phyloP scores from a whole-genome alignment of 148 eudicot species.

The Simmondsia chinensis region DNA sequence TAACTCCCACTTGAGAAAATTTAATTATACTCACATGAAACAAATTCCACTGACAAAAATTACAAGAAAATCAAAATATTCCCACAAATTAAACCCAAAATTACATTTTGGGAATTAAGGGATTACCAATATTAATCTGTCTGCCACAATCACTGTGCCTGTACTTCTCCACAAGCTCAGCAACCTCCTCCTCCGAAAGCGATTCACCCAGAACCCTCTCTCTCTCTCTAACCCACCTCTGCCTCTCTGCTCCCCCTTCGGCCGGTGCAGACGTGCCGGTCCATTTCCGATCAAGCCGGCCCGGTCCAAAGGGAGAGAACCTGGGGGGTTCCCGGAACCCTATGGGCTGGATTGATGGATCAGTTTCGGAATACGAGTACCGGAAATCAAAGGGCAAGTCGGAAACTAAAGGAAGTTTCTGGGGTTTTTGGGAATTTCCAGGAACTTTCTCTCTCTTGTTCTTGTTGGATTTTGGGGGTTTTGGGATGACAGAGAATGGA shows the following conservation, averaged over 20 bases:
- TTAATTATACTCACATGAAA: no score
- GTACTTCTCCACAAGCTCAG: constrained; percentile 68
- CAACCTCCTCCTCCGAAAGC: constrained; percentile 44
- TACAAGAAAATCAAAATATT: not conserved
- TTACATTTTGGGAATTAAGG: not conserved
- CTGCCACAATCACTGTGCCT: constrained; percentile 76
- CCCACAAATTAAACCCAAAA: not conserved
- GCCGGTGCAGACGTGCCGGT: constrained; percentile 74
- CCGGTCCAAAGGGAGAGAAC: constrained; percentile 92
- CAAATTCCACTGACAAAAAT: no score
- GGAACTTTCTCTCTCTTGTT: constrained; percentile 8
- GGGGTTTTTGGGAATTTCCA: constrained; percentile 11
- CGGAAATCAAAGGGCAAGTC: constrained; percentile 79
- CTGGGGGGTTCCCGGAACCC: constrained; percentile 77
- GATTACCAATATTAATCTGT: constrained; percentile 76
- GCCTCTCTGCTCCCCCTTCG: constrained; percentile 9
- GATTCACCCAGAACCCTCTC: constrained; percentile 53
- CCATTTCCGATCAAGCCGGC: constrained; percentile 85
- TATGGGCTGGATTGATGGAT: constrained; percentile 42
- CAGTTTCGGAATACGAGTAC: constrained; percentile 76
- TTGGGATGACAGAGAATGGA: constrained; percentile 50
- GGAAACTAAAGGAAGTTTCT: constrained; percentile 18
- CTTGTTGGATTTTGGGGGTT: constrained; percentile 15
- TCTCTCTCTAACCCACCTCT: constrained; percentile 24
- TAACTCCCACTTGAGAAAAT: no score